Conservation (phyloP, 805 yeast species). For the Alloascoidea hylecoeti region DNA sequence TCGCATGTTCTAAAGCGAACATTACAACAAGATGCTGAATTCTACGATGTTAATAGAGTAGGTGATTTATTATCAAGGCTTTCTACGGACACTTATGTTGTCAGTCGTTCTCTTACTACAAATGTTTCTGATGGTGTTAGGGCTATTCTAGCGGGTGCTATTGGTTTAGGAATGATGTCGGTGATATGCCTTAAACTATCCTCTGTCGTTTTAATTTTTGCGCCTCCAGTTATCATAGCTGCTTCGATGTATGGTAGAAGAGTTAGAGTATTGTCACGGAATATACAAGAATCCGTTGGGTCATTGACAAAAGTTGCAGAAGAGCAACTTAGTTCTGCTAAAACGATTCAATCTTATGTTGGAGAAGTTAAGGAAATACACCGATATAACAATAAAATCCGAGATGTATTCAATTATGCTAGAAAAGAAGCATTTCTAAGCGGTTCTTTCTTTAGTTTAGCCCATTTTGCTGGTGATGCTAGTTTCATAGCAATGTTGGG, state of each 20-base stretch:
- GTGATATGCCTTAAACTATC: slow-evolving; percentile 75
- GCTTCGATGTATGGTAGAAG: slow-evolving; percentile 72
- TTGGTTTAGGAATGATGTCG: slow-evolving; percentile 87
- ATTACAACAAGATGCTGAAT: slow-evolving; percentile 76
- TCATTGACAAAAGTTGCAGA: slow-evolving; percentile 80
- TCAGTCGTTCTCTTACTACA: slow-evolving; percentile 73
- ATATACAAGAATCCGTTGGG: slow-evolving; percentile 77
- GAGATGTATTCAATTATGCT: slow-evolving; percentile 52
- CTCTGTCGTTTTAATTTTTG: slow-evolving; percentile 61
- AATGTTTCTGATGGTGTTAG: slow-evolving; percentile 89
- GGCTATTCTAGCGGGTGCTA: slow-evolving; percentile 66
- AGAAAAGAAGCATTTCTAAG: slow-evolving; percentile 67
- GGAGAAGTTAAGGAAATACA: slow-evolving; percentile 71
- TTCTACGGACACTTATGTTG: slow-evolving; percentile 80
- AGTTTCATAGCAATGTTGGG: slow-evolving; percentile 66
- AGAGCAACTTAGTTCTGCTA: slow-evolving; percentile 74
- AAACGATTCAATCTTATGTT: slow-evolving; percentile 82
- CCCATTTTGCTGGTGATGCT: slow-evolving; percentile 74
- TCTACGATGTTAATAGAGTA: slow-evolving; percentile 77
- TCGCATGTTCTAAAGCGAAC: slow-evolving; percentile 64
- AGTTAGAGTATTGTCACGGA: slow-evolving; percentile 59
- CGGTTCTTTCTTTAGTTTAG: slow-evolving; percentile 64
- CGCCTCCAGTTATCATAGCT: slow-evolving; percentile 74
- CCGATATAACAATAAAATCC: slow-evolving; percentile 58
- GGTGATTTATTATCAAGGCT: slow-evolving; percentile 87